Evolutionary conservation across 1,284 basidiomycete species (phyloP), one percentile per base, ranked within the genome.

Genomic region (Erythrobasidium hasegawianum): DNA sequence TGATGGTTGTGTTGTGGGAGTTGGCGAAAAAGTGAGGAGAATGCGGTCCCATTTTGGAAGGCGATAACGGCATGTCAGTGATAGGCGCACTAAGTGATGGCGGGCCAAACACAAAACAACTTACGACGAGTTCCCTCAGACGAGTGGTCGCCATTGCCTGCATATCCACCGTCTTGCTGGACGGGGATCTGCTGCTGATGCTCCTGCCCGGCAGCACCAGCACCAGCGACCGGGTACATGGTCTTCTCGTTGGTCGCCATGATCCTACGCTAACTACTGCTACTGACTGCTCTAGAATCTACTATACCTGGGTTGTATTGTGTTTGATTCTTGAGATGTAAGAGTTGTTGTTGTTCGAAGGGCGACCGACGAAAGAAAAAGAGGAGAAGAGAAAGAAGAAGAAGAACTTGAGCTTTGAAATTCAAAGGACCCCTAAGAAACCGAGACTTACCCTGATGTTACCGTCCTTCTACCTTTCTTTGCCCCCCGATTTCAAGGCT

Each of bases 231-330:
- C 22, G 43, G 43, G 22, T 47, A 47, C 43, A 47, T 47, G 43
- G 43, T 47, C 43, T 47, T 47, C 43, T 47, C 43, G 43, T 47
- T 47, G 43, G 43, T 47, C 43, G 43, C 43, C 43, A 47, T 47
- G 43, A n/a, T 47, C 33, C 33, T n/a, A n/a, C n/a, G n/a, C n/a
- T n/a, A n/a, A 33, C 33, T 33, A 33, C 33, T 33, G n/a, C n/a
- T n/a, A n/a, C n/a, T n/a, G n/a, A n/a, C 33, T 33, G 33, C 33
- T 33, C 33, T 33, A 33, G 11, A 33, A 4, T 33, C 33, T 33
- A 33, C 33, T 33, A 33, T 33, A 33, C 33, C 33, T 33, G 33
- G 4, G 33, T 33, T 5, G 11, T n/a, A n/a, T n/a, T n/a, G n/a
- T n/a, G n/a, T n/a, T n/a, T 58, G 47, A 24, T 45, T 45, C 41